Conservation (phyloP, 106 monocot genomes). For the Cymbidium sinense region DNA sequence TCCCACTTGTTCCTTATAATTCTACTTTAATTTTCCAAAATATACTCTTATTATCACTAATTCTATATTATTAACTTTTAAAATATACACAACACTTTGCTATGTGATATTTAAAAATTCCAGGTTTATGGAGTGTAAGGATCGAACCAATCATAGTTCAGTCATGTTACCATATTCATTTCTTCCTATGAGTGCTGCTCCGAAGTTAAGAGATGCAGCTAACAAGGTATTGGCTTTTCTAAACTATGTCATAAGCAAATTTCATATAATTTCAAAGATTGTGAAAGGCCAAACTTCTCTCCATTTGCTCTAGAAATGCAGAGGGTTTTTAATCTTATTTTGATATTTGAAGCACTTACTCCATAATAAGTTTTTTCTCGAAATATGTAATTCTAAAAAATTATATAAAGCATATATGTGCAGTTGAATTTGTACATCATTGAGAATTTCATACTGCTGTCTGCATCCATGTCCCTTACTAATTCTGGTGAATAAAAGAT, state of each 20-base stretch:
- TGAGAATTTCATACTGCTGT: not conserved
- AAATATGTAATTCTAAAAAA: too few species aligned
- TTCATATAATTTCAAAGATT: not conserved
- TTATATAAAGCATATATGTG: too few species aligned
- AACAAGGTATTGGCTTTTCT: conserved; percentile 41
- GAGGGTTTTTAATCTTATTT: not conserved
- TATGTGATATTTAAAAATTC: too few species aligned
- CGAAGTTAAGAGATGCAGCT: conserved; percentile 60
- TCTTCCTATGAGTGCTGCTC: conserved; percentile 79
- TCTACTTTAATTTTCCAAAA: not conserved
- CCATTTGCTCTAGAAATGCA: not conserved
- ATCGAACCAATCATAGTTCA: conserved; percentile 72
- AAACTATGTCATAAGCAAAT: not conserved
- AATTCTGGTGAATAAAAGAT: not conserved
- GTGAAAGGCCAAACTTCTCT: not conserved
- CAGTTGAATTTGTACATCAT: too few species aligned
- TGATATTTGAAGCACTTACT: not conserved
- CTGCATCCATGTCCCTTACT: not conserved
- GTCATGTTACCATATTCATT: conserved; percentile 75
- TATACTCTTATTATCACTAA: not conserved
- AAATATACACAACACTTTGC: not conserved
- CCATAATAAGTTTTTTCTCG: not conserved
- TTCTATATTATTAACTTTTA: not conserved
- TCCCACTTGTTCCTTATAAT: not conserved
- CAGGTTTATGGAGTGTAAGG: conserved; percentile 99